phyloP scores from a whole-genome alignment of 345 rosid genomes.

The Angophora floribunda region DNA sequence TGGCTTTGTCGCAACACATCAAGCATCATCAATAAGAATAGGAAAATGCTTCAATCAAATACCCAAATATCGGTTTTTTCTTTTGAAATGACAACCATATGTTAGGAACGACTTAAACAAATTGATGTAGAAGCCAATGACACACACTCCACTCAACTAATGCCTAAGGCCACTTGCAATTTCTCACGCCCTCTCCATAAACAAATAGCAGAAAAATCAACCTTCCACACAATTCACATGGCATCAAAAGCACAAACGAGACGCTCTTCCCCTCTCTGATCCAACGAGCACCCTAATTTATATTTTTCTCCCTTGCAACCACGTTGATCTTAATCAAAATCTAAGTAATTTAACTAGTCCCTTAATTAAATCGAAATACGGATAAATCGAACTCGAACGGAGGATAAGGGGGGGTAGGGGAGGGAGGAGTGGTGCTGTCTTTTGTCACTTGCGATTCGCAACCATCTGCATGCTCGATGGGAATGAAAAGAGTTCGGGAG shows the following conservation, averaged over 20 bases:
- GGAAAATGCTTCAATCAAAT: background rate
- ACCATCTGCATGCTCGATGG: background rate
- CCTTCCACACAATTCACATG: background rate
- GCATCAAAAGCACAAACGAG: background rate
- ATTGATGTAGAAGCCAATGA: background rate
- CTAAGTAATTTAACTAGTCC: background rate
- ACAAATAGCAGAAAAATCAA: too few relatives aligned
- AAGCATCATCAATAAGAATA: background rate
- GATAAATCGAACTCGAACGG: background rate
- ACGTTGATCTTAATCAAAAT: background rate
- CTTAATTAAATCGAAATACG: background rate
- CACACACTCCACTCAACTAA: background rate
- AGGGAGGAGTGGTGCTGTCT: background rate
- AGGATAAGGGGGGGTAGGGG: background rate
- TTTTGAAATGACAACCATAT: background rate
- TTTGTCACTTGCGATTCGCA: background rate
- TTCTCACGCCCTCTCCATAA: too few relatives aligned
- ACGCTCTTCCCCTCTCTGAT: background rate
- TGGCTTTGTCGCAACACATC: background rate
- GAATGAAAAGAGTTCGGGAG: background rate
- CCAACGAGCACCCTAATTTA: background rate
- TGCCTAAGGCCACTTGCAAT: background rate
- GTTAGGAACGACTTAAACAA: background rate
- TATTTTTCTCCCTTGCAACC: background rate
- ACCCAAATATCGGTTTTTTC: too few relatives aligned